Conservation (phyloP, 257 asterid genomes). For the Leptodermis oblonga region DNA sequence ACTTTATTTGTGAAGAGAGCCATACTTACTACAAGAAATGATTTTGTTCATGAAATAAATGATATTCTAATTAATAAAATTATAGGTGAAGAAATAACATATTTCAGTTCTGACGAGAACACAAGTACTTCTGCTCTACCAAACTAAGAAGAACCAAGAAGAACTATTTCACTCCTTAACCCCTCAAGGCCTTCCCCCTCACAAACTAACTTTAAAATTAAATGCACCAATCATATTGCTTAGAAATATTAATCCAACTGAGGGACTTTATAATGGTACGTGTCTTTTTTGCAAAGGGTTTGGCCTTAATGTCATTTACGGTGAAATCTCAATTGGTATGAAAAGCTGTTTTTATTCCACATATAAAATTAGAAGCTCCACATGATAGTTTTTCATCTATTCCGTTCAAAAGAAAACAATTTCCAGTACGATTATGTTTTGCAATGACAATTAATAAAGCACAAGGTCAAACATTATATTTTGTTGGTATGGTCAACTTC, state of each 20-base stretch:
- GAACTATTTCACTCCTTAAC: neutral
- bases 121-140: neutral
- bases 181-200: neutral
- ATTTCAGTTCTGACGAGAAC: neutral
- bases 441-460: neutral
- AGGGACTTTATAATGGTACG: neutral
- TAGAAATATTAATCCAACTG: neutral
- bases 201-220: neutral
- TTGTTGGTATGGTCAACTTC: neutral
- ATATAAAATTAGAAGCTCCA: too few species aligned
- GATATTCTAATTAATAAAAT: neutral
- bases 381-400: too few species aligned
- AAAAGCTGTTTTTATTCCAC: too few species aligned
- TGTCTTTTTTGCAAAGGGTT: neutral
- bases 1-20: neutral
- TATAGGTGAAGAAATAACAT: neutral
- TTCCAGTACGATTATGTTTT: too few species aligned
- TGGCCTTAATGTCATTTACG: neutral
- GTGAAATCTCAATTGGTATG: neutral
- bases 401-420: too few species aligned
- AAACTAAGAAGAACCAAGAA: neutral
- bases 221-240: neutral
- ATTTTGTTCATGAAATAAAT: neutral
- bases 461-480: neutral
- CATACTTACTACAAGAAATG: neutral